Percentiles rank a stretch among this genome's conserved stretches.
Evolutionary conservation across 305 asterid genomes (phyloP).

Genomic region (Fraxinus xanthoxyloides): DNA sequence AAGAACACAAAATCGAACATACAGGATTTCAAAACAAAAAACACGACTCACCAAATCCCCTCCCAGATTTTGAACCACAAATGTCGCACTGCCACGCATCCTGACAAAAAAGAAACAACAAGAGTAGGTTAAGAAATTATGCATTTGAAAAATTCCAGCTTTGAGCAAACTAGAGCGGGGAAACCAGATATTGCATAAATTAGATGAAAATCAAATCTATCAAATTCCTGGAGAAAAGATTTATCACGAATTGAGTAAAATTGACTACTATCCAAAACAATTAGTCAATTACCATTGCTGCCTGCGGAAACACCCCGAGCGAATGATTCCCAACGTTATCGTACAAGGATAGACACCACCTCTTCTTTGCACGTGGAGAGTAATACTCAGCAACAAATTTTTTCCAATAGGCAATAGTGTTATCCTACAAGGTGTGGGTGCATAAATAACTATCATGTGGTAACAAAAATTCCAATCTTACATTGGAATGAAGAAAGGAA

Average conservation of each 20-base stretch:
- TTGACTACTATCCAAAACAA: conserved; percentile 22
- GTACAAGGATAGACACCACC: conserved; percentile 90
- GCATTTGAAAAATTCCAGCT: conserved; percentile 1
- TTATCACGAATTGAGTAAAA: background rate
- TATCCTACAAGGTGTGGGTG: conserved; percentile 48
- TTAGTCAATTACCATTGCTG: conserved; percentile 63
- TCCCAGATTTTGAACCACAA: conserved; percentile 94
- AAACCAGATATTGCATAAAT: conserved; percentile 1
- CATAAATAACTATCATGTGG: conserved; percentile 16
- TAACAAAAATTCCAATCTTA: background rate
- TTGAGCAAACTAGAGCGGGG: background rate
- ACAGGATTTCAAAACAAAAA: conserved; percentile 1
- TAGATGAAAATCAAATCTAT: background rate
- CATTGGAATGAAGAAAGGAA: conserved; percentile 15
- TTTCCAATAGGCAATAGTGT: conserved; percentile 90
- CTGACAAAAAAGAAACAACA: conserved; percentile 41
- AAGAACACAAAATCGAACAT: conserved; percentile 6
- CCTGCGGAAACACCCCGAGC: conserved; percentile 85
- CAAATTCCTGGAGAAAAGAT: conserved; percentile 10
- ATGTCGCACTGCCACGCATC: conserved; percentile 95
- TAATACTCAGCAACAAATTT: conserved; percentile 91
- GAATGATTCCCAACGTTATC: conserved; percentile 89
- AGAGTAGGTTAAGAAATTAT: conserved; percentile 14
- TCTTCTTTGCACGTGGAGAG: conserved; percentile 89
- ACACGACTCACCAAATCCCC: conserved; percentile 82